Evolutionary conservation across 1,284 basidiomycete species (phyloP).

Genomic region (Pterula multifida): DNA sequence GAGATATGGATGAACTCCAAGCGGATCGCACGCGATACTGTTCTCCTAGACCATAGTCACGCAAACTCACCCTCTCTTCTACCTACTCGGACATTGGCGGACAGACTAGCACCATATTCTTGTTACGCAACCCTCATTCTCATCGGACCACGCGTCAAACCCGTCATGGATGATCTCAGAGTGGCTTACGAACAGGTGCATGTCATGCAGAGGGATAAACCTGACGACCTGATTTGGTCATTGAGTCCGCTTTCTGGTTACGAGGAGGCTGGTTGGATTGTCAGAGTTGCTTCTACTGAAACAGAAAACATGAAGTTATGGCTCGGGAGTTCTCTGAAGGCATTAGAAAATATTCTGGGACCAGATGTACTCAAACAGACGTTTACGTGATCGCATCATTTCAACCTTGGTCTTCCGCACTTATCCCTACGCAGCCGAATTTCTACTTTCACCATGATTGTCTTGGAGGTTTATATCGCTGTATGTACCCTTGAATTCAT

Average conservation of each 20-base stretch:
- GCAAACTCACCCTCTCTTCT: conserved; percentile 13
- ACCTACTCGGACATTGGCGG: conserved; percentile 36
- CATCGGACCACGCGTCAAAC: conserved; percentile 45
- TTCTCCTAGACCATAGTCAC: conserved; percentile 51
- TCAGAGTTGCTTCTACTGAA: conserved; percentile 63
- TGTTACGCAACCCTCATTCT: conserved; percentile 80
- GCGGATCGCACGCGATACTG: conserved; percentile 63
- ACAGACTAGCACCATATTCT: conserved; percentile 62
- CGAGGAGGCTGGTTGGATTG: conserved; percentile 33
- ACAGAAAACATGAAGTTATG: conserved; percentile 64
- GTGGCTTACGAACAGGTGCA: conserved; percentile 41
- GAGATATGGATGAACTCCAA: conserved; percentile 62
- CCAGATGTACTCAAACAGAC: conserved; percentile 48
- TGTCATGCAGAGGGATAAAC: conserved; percentile 43
- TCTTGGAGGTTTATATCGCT: conserved; percentile 1
- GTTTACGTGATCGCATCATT: conserved; percentile 29
- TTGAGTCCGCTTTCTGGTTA: conserved; percentile 36
- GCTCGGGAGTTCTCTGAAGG: conserved; percentile 41
- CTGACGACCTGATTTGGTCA: conserved; percentile 70
- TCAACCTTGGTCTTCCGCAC: neutral
- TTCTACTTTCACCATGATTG: neutral
- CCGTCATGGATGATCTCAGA: conserved; percentile 32
- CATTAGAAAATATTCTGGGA: conserved; percentile 46
- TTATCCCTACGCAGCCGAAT: neutral
- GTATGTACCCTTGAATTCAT: neutral